Conservation (phyloP, 495 filamentous ascomycete species). For the Apodospora peruviana region DNA sequence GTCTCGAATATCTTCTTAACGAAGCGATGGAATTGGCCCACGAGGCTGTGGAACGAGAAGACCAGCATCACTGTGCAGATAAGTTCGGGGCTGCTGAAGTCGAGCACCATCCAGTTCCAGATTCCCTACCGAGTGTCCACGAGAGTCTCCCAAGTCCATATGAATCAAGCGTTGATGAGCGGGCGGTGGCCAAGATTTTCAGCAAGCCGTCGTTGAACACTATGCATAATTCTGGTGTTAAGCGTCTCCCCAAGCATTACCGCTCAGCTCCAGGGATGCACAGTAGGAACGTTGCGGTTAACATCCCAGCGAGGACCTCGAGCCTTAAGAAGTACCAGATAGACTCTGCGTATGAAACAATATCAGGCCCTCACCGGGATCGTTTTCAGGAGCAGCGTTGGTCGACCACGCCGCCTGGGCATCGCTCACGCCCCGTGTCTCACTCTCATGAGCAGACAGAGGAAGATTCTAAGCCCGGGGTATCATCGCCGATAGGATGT, state of each 20-base stretch:
- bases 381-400: conserved; percentile 9
- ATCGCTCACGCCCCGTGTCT: too few species aligned
- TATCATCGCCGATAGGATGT: conserved; percentile 2
- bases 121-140: conserved; percentile 11
- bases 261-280: conserved; percentile 19
- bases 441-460: not conserved
- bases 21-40: conserved; percentile 41
- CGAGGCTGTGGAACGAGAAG: conserved; percentile 26
- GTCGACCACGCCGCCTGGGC: too few species aligned
- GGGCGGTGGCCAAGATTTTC: not conserved
- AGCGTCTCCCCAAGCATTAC: conserved; percentile 12
- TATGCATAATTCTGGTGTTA: not conserved
- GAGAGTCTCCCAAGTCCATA: conserved; percentile 10
- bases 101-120: conserved; percentile 4
- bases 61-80: conserved; percentile 4
- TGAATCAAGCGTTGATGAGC: conserved; percentile 13
- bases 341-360: not conserved
- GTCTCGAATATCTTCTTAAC: conserved; percentile 41
- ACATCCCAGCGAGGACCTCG: conserved; percentile 12
- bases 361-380: not conserved
- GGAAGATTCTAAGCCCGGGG: not conserved
- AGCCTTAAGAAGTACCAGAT: conserved; percentile 11
- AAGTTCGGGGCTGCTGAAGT: conserved; percentile 8
- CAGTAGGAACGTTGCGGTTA: conserved; percentile 14
- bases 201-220: not conserved